Base-by-base conservation (phyloP, 169 alveolate species). In the Eimeria maxima region DNA sequence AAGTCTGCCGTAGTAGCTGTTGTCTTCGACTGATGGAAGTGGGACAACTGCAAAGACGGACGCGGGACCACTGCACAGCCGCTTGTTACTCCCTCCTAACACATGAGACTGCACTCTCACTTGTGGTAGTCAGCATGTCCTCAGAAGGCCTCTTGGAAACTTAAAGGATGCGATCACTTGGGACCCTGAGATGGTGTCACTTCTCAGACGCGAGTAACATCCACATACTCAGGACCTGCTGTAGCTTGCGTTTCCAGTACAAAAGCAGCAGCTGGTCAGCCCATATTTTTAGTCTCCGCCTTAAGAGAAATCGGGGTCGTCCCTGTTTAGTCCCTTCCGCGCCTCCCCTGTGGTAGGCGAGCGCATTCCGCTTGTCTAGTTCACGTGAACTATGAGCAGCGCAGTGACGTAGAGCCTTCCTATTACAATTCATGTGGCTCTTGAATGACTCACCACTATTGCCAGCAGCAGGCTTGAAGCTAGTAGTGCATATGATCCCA, bases 191-290 rank as follows among this genome's bases (percentile, higher is more conserved):
- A 29, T 14, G 53, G 4, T 73, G 18, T 38, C 53, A 53, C 50
- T 73, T 73, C 29, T 73, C 29, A 73, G 27, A 73, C 4, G 83
- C 83, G 27, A 73, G 83, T 29, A 73, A 18, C 29, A 73, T 38
- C 83, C 83, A 73, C 83, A 38, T 73, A 38, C 53, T 50, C 16
- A 73, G 14, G 53, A 73, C 53, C 53, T 73, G 55, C 29, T 42
- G 55, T 11, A 73, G 83, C 83, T 73, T 73, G 83, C 83, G 53
- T 73, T 73, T 73, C 83, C 83, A 73, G 55, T 73, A 38, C 83
- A 38, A 4, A 73, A 73, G 83, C 83, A 73, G 14, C 83, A 73
- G 33, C 33, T 18, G 50, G 10, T 73, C 83, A 14, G 50, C 83
- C 83, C 50, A 18, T 29, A 73, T 33, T 10, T 38, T 38, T 33